Conservation (phyloP, 305 asterid species). For the Solanum aculeatissimum region DNA sequence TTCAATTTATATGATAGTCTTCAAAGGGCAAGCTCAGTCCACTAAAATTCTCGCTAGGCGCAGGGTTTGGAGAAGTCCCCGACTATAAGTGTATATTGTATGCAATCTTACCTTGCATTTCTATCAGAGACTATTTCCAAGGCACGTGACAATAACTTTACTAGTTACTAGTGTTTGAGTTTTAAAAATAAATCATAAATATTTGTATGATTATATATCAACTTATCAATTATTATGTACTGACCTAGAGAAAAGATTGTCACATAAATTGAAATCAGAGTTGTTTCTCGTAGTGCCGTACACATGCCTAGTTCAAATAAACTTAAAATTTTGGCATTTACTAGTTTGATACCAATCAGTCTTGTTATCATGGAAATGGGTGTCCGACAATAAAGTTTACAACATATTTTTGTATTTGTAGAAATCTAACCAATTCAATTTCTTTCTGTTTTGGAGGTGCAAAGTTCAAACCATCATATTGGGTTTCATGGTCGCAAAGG, state of each 20-base stretch:
- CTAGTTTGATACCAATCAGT: not conserved
- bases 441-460: not conserved
- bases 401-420: not conserved
- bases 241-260: not conserved
- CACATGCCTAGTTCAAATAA: not conserved
- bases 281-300: not conserved
- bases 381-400: not conserved
- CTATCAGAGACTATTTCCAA: accelerated
- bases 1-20: not conserved
- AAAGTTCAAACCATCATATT: not conserved
- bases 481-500: not conserved
- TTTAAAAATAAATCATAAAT: not conserved
- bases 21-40: too few relatives aligned
- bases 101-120: too few relatives aligned
- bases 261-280: not conserved
- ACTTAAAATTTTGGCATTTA: not conserved
- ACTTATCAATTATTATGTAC: too few relatives aligned
- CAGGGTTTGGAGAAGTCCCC: too few relatives aligned
- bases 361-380: not conserved
- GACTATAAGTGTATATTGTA: too few relatives aligned
- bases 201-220: too few relatives aligned
- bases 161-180: not conserved
- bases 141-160: too few relatives aligned
- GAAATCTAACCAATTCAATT: not conserved
- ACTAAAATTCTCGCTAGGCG: too few relatives aligned